Percentiles rank a stretch among this genome's conserved stretches.
Evolutionary conservation across 768 basidiomycete genomes (phyloP).

Genomic region (Phylloporus sp.): DNA sequence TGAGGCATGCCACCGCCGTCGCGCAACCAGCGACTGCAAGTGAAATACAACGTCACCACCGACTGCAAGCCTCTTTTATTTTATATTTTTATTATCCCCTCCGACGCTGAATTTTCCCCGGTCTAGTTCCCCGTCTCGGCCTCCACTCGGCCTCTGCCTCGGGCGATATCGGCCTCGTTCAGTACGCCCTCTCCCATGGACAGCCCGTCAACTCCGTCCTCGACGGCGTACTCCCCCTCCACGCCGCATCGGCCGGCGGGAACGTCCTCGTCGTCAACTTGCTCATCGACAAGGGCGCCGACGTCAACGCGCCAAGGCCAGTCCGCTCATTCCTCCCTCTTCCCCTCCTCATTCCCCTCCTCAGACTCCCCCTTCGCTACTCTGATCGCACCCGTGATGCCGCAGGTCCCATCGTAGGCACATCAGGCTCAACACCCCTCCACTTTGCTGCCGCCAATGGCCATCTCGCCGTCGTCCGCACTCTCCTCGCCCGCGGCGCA

Average conservation of each 20-base stretch:
- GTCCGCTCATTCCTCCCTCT: constrained; percentile 32
- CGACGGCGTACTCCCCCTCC: constrained; percentile 94
- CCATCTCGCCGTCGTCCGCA: constrained; percentile 68
- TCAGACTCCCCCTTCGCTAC: constrained; percentile 68
- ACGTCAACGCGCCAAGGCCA: constrained; percentile 96
- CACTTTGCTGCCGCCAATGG: constrained; percentile 98
- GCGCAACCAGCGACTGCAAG: constrained; percentile 37
- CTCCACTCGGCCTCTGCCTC: constrained; percentile 73
- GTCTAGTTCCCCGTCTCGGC: constrained; percentile 66
- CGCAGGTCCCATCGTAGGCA: constrained; percentile 67
- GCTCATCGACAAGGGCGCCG: constrained; percentile 91
- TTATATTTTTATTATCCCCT: background rate
- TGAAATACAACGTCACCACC: constrained; percentile 50
- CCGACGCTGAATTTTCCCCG: background rate
- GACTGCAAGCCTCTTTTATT: constrained; percentile 44
- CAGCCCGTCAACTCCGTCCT: constrained; percentile 96
- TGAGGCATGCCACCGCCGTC: constrained; percentile 32
- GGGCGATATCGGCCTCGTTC: constrained; percentile 89
- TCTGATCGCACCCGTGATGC: constrained; percentile 64
- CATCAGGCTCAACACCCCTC: constrained; percentile 88
- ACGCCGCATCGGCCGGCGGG: constrained; percentile 91
- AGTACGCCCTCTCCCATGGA: constrained; percentile 88
- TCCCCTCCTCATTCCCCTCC: constrained; percentile 8
- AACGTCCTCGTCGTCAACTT: constrained; percentile 83
- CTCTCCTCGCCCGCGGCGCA: constrained; percentile 83